A percentile compares a stretch with the other conserved stretches of the same genome.
Evolutionary conservation across 305 asterid species (phyloP).

Genomic region (Plantago lanceolata): DNA sequence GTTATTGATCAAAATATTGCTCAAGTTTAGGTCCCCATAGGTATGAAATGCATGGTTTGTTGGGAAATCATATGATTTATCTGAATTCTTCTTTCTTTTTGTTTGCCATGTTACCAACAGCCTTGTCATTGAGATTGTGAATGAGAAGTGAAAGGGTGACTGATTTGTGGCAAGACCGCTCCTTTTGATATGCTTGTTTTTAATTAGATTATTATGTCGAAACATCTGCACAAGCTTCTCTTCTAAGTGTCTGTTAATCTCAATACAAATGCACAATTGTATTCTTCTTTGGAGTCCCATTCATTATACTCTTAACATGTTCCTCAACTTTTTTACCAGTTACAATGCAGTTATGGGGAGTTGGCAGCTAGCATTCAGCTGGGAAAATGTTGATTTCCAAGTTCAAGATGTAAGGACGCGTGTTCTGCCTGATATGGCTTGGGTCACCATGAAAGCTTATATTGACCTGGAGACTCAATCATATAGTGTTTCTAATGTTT

Average conservation of each 20-base stretch:
- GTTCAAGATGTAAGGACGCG: conserved; percentile 75
- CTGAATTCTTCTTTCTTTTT: neutral
- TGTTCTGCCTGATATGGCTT: conserved; percentile 66
- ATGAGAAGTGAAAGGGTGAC: too few relatives aligned
- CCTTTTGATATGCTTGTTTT: too few relatives aligned
- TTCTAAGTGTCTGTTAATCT: neutral
- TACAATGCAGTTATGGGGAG: conserved; percentile 75
- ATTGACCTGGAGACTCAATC: conserved; percentile 52
- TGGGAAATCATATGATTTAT: neutral
- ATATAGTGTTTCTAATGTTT: conserved; percentile 59
- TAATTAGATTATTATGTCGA: neutral
- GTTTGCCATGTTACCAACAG: neutral
- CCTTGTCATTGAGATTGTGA: too few relatives aligned
- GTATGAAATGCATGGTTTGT: neutral
- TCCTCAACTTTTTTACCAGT: conserved; percentile 38
- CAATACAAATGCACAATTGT: neutral
- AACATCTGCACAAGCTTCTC: neutral
- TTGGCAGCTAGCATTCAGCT: conserved; percentile 83
- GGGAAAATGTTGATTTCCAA: conserved; percentile 79
- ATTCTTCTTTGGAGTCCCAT: conserved; percentile 10
- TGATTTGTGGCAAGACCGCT: too few relatives aligned
- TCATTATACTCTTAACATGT: conserved; percentile 18
- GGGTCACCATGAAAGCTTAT: conserved; percentile 93
- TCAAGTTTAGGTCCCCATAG: too few relatives aligned
- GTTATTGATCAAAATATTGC: too few relatives aligned